Base-by-base conservation (phyloP, 805 yeast genomes). In the Pichia deserticola region DNA sequence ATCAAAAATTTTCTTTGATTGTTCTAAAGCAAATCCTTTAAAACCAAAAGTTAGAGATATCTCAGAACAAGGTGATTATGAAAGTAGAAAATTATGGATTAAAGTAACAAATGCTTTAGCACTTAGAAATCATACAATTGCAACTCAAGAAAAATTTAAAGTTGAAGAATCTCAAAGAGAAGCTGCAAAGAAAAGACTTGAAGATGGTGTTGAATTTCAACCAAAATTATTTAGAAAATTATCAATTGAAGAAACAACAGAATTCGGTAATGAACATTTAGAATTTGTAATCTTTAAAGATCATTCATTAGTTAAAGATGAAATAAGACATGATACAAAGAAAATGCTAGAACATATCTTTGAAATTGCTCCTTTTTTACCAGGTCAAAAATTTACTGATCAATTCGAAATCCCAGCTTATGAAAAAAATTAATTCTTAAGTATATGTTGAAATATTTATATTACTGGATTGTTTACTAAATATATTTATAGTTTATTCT, bases 111-210 rank as follows among this genome's bases (percentile, higher is more conserved):
- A 79, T 54, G 97, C 96, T 0, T 71, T 93, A n/a, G 84, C 84
- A 4, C 64, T 72, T 37, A 77, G 96, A 55, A 80, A 93, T 63
- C 99, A 93, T 65, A 75, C 72, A 15, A 70, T 73, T 4, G 98
- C 98, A 1, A 93, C 99, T 0, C 85, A 82, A 33, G 96, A 89
- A 62, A 93, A 93, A 68, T 85, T 73, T 62, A 78, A 79, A 57
- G 88, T 93, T 49, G 99, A 93, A 68, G 86, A 88, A 53, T 75
- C 74, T n/a, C 99, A 93, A 69, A 78, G 99, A 63, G 68, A 69
- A 20, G 68, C 73, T 40, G 89, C 96, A 13, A 84, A 82, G 64
- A 75, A 80, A 59, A 77, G 98, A 57, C 67, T 70, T 20, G 96
- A 85, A 56, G 85, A 83, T 44, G 95, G 92, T 12, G 82, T 77